phyloP scores from a whole-genome alignment of 1,284 basidiomycete genomes.

The Tylopilus microsporus region DNA sequence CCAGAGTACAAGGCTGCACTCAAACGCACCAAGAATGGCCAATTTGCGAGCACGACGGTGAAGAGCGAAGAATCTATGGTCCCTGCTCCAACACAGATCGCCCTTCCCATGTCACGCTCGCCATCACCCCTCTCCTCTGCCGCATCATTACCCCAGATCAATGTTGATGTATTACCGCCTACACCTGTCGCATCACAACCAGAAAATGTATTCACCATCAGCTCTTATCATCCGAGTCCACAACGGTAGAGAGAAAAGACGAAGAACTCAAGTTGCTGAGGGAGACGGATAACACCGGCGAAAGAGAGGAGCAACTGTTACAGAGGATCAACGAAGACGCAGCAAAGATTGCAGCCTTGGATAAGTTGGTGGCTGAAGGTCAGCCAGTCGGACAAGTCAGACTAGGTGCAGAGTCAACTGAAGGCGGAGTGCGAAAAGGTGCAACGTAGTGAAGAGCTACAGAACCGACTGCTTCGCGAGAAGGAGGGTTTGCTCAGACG shows the following conservation, averaged over 20 bases:
- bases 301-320: slow-evolving; percentile 52
- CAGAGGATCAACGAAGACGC: slow-evolving; percentile 63
- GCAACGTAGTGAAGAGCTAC: slow-evolving; percentile 34
- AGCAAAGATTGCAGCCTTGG: slow-evolving; percentile 52
- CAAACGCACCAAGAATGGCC: slow-evolving; percentile 27
- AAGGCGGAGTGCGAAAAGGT: slow-evolving; percentile 40
- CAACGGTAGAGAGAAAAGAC: slow-evolving; percentile 48
- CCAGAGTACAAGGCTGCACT: slow-evolving; percentile 29
- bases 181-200: slow-evolving; percentile 22
- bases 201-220: slow-evolving; percentile 24
- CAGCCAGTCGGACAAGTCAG: slow-evolving; percentile 37
- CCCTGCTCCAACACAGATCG: slow-evolving; percentile 33
- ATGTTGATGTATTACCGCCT: slow-evolving; percentile 28
- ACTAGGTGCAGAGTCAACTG: slow-evolving; percentile 40
- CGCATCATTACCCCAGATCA: slow-evolving; percentile 27
- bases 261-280: slow-evolving; percentile 51
- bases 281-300: slow-evolving; percentile 34
- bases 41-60: slow-evolving; percentile 25
- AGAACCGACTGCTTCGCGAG: slow-evolving; percentile 28
- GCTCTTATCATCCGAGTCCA: slow-evolving; percentile 33
- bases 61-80: slow-evolving; percentile 23
- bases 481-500: slow-evolving; percentile 24
- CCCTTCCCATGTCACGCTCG: slow-evolving; percentile 44
- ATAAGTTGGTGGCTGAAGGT: slow-evolving; percentile 39
- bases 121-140: slow-evolving; percentile 38